phyloP scores from a whole-genome alignment of 2,329 filamentous ascomycete genomes.

The Talaromyces sp. region DNA sequence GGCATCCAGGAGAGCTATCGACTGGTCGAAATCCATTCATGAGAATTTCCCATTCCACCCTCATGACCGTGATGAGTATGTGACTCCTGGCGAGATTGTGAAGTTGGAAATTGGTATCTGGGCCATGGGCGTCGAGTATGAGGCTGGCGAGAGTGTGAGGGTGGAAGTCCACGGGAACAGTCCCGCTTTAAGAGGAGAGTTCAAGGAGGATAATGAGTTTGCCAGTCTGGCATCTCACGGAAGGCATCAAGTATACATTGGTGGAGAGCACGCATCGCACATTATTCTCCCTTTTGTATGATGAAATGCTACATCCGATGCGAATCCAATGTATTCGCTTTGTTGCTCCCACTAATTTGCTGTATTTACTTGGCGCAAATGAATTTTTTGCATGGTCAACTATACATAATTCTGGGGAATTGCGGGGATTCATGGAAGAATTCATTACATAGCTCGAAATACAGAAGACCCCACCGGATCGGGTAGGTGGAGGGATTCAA shows the following conservation, averaged over 20 bases:
- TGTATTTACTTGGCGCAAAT: background rate
- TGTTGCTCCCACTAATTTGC: background rate
- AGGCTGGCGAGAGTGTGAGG: constrained; percentile 34
- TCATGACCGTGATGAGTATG: constrained; percentile 40
- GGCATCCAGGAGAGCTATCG: constrained; percentile 41
- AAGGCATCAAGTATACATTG: constrained; percentile 4
- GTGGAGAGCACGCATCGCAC: background rate
- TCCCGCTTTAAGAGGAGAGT: constrained; percentile 3
- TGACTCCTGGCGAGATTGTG: constrained; percentile 40
- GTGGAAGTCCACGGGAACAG: constrained; percentile 18
- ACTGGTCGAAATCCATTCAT: constrained; percentile 26
- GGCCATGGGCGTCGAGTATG: constrained; percentile 44
- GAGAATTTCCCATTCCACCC: constrained; percentile 32
- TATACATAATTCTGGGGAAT: background rate
- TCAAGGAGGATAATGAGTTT: constrained; percentile 5
- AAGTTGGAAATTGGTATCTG: constrained; percentile 47
- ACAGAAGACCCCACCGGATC: background rate
- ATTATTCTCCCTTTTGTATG: constrained; percentile 11
- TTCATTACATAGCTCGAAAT: background rate
- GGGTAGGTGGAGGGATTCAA: background rate
- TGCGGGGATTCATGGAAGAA: background rate
- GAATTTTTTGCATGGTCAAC: background rate
- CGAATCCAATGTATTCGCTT: background rate
- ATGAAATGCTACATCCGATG: background rate
- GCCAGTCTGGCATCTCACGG: background rate